Percentiles rank a stretch among this genome's conserved stretches.
Evolutionary conservation across 768 basidiomycete genomes (phyloP).

Genomic region (Coprinellus micaceus): DNA sequence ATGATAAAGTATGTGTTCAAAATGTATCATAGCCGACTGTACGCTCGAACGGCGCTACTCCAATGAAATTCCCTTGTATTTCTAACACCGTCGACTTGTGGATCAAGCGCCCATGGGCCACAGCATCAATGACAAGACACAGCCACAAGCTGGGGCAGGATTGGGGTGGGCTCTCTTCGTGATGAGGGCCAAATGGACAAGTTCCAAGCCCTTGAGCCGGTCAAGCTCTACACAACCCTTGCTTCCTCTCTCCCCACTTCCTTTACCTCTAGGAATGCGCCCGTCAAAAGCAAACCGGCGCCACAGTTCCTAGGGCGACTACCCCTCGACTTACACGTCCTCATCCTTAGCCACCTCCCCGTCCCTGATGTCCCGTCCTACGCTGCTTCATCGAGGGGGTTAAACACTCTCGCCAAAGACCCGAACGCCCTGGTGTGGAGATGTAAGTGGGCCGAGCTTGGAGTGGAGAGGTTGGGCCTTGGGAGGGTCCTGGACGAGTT

Average conservation of each 20-base stretch:
- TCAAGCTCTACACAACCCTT: slow-evolving; percentile 41
- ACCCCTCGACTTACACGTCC: slow-evolving; percentile 71
- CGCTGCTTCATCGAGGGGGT: slow-evolving; percentile 60
- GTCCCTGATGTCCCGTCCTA: slow-evolving; percentile 80
- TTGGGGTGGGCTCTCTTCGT: neutral
- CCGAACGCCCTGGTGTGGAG: slow-evolving; percentile 69
- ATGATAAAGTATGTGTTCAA: too few species aligned
- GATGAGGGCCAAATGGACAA: slow-evolving; percentile 58
- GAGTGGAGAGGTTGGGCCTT: slow-evolving; percentile 41
- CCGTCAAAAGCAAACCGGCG: slow-evolving; percentile 11
- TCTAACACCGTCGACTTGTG: too few species aligned
- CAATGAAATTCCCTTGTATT: too few species aligned
- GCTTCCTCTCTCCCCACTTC: slow-evolving; percentile 3
- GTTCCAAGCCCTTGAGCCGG: slow-evolving; percentile 81
- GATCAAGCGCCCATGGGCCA: too few species aligned
- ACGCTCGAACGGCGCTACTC: too few species aligned
- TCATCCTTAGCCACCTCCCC: slow-evolving; percentile 70
- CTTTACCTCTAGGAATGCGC: neutral
- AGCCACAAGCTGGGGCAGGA: neutral
- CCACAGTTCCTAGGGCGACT: slow-evolving; percentile 64
- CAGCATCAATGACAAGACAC: too few species aligned
- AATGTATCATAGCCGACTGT: too few species aligned
- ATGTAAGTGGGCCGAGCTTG: slow-evolving; percentile 61
- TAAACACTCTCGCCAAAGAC: slow-evolving; percentile 59
- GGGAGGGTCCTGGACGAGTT: slow-evolving; percentile 53